Conservation (phyloP, 148 eudicot species). For the Vaccinium vitisidaea region DNA sequence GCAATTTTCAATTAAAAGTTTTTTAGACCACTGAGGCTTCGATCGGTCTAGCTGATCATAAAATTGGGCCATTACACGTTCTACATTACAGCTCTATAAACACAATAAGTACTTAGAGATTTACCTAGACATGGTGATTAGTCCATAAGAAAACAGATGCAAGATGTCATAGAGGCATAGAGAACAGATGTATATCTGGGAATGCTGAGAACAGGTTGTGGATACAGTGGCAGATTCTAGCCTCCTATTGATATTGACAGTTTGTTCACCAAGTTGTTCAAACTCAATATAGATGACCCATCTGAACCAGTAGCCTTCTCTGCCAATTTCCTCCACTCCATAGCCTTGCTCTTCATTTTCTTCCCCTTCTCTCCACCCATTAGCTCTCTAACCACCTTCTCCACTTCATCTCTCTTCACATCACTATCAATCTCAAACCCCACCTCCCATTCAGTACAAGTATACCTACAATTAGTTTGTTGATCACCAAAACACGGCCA, state of each 20-base stretch:
- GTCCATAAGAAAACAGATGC: too few species aligned
- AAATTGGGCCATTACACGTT: too few species aligned
- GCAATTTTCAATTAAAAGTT: too few species aligned
- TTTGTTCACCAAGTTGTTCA: constrained; percentile 15
- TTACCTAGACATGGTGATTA: too few species aligned
- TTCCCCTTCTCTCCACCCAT: constrained; percentile 6
- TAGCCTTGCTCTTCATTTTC: constrained; percentile 9
- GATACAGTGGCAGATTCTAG: neutral
- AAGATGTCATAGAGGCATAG: too few species aligned
- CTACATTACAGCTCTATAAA: too few species aligned
- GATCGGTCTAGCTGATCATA: too few species aligned
- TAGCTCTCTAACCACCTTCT: constrained; percentile 2
- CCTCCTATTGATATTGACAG: neutral
- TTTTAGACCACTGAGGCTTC: too few species aligned
- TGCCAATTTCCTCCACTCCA: constrained; percentile 10
- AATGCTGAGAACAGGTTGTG: too few species aligned
- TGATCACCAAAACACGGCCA: constrained; percentile 18
- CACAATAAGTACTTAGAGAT: too few species aligned
- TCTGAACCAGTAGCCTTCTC: neutral
- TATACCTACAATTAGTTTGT: constrained; percentile 1
- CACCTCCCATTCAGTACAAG: constrained; percentile 1
- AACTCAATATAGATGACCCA: constrained; percentile 5
- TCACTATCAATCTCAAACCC: neutral
- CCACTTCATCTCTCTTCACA: neutral
- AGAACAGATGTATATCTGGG: too few species aligned